Conservation (phyloP, 257 asterid species). For the Leptodermis oblonga region DNA sequence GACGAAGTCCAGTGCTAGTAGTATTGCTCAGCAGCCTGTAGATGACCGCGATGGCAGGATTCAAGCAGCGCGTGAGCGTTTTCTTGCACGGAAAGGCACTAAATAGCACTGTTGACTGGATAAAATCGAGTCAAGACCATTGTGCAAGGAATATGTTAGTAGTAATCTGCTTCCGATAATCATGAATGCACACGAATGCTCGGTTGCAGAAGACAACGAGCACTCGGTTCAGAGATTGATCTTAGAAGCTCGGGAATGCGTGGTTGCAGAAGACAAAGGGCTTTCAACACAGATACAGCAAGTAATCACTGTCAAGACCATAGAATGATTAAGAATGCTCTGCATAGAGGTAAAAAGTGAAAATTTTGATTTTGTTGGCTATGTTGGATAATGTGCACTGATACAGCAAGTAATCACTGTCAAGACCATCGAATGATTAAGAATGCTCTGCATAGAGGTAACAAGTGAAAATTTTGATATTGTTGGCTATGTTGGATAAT, state of each 20-base stretch:
- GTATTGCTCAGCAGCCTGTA: constrained; percentile 17
- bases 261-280: too few relatives aligned
- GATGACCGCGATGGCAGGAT: constrained; percentile 12
- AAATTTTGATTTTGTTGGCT: too few relatives aligned
- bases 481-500: too few relatives aligned
- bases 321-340: background rate
- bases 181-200: background rate
- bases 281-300: background rate
- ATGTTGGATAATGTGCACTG: too few relatives aligned
- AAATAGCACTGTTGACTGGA: background rate
- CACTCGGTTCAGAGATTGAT: too few relatives aligned
- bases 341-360: background rate
- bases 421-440: too few relatives aligned
- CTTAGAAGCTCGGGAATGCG: too few relatives aligned
- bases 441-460: too few relatives aligned
- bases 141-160: background rate
- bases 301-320: background rate
- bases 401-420: too few relatives aligned
- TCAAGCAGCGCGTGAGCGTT: constrained; percentile 4
- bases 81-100: background rate
- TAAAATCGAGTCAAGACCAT: background rate
- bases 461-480: too few relatives aligned
- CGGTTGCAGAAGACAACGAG: too few relatives aligned
- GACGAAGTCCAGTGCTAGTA: constrained; percentile 25
- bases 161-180: background rate